Evolutionary conservation across 345 rosid species (phyloP).

Genomic region (Leavenworthia alabamica): DNA sequence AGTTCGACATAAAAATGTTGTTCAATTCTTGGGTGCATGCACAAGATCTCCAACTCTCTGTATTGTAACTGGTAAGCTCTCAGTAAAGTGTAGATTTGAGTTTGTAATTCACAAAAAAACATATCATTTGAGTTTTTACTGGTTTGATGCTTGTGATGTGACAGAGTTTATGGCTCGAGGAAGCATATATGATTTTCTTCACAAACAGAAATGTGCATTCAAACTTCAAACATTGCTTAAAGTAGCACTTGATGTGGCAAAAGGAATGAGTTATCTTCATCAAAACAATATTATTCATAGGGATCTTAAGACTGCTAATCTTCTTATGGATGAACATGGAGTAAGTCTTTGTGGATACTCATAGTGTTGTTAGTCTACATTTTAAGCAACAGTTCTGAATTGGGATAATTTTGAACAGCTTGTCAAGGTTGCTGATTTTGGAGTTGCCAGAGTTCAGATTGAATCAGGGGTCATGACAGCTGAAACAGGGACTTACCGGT

Average conservation of each 20-base stretch:
- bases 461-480: constrained; percentile 97
- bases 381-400: neutral
- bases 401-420: constrained; percentile 44
- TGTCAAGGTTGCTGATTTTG: constrained; percentile 97
- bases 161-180: constrained; percentile 99
- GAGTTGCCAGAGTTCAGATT: constrained; percentile 90
- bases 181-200: too few relatives aligned
- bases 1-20: constrained; percentile 85
- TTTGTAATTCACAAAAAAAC: constrained; percentile 1
- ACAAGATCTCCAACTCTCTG: constrained; percentile 77
- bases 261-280: too few relatives aligned
- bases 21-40: constrained; percentile 94
- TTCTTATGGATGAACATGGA: too few relatives aligned
- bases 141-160: constrained; percentile 17
- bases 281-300: too few relatives aligned
- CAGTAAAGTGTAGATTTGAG: neutral
- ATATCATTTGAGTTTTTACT: constrained; percentile 1
- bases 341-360: constrained; percentile 38
- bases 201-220: too few relatives aligned
- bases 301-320: too few relatives aligned
- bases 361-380: constrained; percentile 10
- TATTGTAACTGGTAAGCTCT: constrained; percentile 76
- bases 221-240: too few relatives aligned
- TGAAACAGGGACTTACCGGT: constrained; percentile 97
- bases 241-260: too few relatives aligned